Evolutionary conservation across 2,329 filamentous ascomycete species (phyloP).

Genomic region (Rachicladosporium sp.): DNA sequence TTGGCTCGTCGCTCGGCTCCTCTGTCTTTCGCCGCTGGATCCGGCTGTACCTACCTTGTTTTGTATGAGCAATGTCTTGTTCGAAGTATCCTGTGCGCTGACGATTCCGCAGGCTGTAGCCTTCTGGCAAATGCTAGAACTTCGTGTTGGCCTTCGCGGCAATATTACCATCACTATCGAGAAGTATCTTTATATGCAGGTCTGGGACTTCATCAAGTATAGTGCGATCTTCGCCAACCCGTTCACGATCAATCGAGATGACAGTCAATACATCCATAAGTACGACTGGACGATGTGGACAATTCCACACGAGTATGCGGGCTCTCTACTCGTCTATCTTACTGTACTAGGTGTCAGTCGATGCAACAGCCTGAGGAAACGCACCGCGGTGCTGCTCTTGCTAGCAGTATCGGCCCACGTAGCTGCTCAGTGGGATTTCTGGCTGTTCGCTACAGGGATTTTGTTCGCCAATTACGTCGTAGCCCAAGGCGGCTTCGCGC

Average conservation of each 20-base stretch:
- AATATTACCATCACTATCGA: conserved; percentile 1
- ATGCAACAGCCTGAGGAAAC: conserved; percentile 2
- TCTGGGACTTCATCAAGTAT: conserved; percentile 7
- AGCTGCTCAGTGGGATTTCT: conserved; percentile 10
- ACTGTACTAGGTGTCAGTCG: conserved; percentile 7
- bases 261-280: conserved; percentile 2
- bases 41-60: conserved; percentile 7
- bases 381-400: conserved; percentile 4
- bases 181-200: conserved; percentile 5
- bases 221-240: conserved; percentile 9
- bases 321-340: conserved; percentile 8
- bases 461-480: conserved; percentile 10
- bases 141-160: conserved; percentile 5
- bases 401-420: conserved; percentile 5
- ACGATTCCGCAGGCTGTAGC: conserved; percentile 1
- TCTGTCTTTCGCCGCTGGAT: conserved; percentile 7
- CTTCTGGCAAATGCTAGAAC: conserved; percentile 7
- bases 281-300: conserved; percentile 15
- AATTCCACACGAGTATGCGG: conserved; percentile 12
- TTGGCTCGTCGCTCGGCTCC: conserved; percentile 3
- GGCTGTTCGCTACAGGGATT: conserved; percentile 10
- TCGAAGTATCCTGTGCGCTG: too few species aligned
- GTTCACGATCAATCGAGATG: conserved; percentile 8
- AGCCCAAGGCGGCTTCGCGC: conserved; percentile 9
- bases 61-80: background rate